Percentiles rank a stretch among this genome's conserved stretches.
These are phyloP conservation scores for Phaeophleospora eucalypticola DNA, from an alignment of 2,329 filamentous ascomycete genomes.

Conservation along the genomic window DNA sequence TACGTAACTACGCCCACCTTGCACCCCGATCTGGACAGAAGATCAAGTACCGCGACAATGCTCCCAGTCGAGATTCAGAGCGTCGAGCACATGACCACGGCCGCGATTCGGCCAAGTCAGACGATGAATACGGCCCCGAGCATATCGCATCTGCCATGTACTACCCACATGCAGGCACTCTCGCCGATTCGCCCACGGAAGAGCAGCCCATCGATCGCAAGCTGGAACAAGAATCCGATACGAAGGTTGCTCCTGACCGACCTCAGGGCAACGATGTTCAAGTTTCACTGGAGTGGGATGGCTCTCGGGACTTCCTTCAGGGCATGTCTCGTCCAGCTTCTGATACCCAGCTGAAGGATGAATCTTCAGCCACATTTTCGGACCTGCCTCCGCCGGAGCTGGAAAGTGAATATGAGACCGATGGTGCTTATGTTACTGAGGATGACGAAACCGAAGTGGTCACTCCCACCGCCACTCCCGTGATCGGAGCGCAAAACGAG, in stretches of 20 bases:
- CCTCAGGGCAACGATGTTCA: conserved; percentile 50
- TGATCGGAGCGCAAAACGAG: conserved; percentile 29
- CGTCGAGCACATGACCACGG: conserved; percentile 12
- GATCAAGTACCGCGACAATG: conserved; percentile 41
- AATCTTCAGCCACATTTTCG: conserved; percentile 15
- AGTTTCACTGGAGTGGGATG: conserved; percentile 58
- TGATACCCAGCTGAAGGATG: background rate
- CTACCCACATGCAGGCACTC: conserved; percentile 64
- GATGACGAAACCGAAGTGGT: conserved; percentile 30
- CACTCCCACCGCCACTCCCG: conserved; percentile 29
- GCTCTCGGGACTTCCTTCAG: conserved; percentile 58
- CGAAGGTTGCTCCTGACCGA: background rate
- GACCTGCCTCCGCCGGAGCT: conserved; percentile 17
- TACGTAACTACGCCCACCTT: conserved; percentile 51
- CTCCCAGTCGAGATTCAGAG: conserved; percentile 18
- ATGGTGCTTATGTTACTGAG: conserved; percentile 51
- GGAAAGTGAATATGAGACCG: conserved; percentile 38
- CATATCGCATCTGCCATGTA: conserved; percentile 85
- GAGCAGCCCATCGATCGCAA: conserved; percentile 24
- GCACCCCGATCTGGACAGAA: conserved; percentile 33
- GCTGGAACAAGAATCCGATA: conserved; percentile 13
- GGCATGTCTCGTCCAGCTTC: conserved; percentile 42
- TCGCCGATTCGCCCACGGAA: conserved; percentile 36
- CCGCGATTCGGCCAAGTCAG: conserved; percentile 31
- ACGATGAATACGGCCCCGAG: conserved; percentile 69